Conservation (phyloP, 345 rosid species). For the Hibiscus syriacus region DNA sequence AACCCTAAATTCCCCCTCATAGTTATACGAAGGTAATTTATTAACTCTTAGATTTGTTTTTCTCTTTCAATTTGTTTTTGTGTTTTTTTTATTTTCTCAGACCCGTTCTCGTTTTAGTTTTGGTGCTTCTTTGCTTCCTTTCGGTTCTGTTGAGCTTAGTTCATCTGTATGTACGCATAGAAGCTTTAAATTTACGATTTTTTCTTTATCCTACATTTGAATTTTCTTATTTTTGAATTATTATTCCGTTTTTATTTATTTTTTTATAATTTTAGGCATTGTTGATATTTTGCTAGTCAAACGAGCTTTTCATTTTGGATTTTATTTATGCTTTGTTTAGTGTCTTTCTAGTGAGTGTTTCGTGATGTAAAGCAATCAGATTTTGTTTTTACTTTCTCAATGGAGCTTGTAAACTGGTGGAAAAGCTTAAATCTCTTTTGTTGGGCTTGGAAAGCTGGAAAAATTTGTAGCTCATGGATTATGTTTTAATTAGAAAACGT, state of each 20-base stretch:
- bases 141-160: not conserved
- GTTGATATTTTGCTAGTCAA: too few species aligned
- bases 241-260: too few species aligned
- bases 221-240: not conserved
- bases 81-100: not conserved
- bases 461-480: not conserved
- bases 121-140: not conserved
- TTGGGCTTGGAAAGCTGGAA: too few species aligned
- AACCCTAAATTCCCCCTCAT: too few species aligned
- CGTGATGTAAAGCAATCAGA: too few species aligned
- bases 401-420: not conserved
- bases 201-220: slow-evolving; percentile 11
- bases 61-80: not conserved
- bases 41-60: not conserved
- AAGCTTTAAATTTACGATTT: slow-evolving; percentile 3
- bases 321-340: not conserved
- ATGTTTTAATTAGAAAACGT: too few species aligned
- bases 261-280: too few species aligned
- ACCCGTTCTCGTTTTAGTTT: too few species aligned
- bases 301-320: not conserved
- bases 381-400: not conserved
- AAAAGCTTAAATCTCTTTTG: too few species aligned
- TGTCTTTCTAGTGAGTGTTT: not conserved
- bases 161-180: too few species aligned
- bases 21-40: too few species aligned